Percentiles rank a stretch among this genome's conserved stretches.
phyloP scores from a whole-genome alignment of 345 rosid species.

The Laguncularia racemosa region DNA sequence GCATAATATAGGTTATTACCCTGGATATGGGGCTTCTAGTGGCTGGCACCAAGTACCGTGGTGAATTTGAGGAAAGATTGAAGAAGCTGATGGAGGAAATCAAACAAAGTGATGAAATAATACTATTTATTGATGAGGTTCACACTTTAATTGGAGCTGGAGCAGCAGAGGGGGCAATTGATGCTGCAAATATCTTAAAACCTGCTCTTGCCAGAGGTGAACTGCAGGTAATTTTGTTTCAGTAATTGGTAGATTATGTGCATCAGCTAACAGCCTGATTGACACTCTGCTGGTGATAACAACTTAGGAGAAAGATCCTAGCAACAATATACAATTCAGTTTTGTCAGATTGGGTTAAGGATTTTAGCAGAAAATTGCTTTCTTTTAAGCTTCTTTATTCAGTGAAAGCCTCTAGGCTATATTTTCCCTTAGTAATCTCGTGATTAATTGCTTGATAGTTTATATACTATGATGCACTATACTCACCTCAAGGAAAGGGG shows the following conservation, averaged over 20 bases:
- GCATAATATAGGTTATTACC: conserved; percentile 64
- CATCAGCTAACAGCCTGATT: background rate
- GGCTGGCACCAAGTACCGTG: conserved; percentile 98
- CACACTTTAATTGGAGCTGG: conserved; percentile 98
- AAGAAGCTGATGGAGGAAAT: conserved; percentile 99
- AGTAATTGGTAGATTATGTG: no score
- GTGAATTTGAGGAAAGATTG: conserved; percentile 95
- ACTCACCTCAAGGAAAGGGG: no score
- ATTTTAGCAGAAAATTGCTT: no score
- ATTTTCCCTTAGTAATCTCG: no score
- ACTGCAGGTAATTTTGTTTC: conserved; percentile 60
- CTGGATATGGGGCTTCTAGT: conserved; percentile 99
- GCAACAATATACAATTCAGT: no score
- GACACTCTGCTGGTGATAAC: background rate
- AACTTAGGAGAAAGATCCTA: background rate
- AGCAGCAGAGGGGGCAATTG: conserved; percentile 99
- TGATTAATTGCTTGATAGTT: no score
- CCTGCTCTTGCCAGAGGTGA: conserved; percentile 99
- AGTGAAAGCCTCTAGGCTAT: no score
- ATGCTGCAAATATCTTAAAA: conserved; percentile 98
- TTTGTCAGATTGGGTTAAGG: no score
- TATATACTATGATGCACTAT: no score
- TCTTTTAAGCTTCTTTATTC: no score
- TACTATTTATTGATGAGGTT: conserved; percentile 97
- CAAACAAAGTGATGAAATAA: conserved; percentile 95